These are phyloP conservation scores for Fusarium austroafricanum DNA, from an alignment of 2,329 filamentous ascomycete species.

Conservation along the genomic window DNA sequence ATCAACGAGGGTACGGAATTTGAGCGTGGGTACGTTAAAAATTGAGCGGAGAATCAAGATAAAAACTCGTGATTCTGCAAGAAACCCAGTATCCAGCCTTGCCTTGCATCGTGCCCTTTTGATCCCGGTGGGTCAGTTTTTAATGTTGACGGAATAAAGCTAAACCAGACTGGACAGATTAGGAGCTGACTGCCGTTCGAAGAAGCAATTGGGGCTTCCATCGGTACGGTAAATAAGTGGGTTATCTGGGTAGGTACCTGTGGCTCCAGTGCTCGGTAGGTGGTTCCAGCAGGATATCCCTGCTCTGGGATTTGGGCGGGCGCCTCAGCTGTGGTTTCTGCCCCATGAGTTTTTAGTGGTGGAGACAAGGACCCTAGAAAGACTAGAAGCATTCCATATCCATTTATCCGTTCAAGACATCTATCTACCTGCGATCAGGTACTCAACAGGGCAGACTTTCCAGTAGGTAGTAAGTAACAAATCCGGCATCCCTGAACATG, in stretches of 20 bases:
- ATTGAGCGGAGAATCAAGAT: not conserved
- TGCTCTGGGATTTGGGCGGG: too few species aligned
- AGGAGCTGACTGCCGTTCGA: constrained; percentile 24
- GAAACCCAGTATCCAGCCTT: constrained; percentile 11
- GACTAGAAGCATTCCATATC: constrained; percentile 6
- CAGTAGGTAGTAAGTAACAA: not conserved
- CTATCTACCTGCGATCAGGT: not conserved
- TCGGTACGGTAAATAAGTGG: constrained; percentile 16
- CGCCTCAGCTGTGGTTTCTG: not conserved
- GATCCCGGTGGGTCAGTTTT: constrained; percentile 21
- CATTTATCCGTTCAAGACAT: not conserved
- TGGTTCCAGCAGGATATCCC: not conserved
- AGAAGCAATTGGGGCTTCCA: constrained; percentile 26
- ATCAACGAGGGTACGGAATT: constrained; percentile 15
- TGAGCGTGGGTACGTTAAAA: constrained; percentile 3
- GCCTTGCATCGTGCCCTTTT: constrained; percentile 4
- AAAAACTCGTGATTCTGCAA: constrained; percentile 19
- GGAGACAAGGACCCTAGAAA: constrained; percentile 19
- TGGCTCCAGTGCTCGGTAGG: not conserved
- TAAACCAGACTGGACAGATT: constrained; percentile 25
- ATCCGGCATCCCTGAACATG: not conserved
- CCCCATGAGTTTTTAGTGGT: constrained; percentile 16
- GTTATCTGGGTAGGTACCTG: too few species aligned
- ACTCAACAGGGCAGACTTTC: not conserved
- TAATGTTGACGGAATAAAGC: constrained; percentile 19